Evolutionary conservation across 1,284 basidiomycete genomes (phyloP).

Genomic region (Cryptococcus hybrid): DNA sequence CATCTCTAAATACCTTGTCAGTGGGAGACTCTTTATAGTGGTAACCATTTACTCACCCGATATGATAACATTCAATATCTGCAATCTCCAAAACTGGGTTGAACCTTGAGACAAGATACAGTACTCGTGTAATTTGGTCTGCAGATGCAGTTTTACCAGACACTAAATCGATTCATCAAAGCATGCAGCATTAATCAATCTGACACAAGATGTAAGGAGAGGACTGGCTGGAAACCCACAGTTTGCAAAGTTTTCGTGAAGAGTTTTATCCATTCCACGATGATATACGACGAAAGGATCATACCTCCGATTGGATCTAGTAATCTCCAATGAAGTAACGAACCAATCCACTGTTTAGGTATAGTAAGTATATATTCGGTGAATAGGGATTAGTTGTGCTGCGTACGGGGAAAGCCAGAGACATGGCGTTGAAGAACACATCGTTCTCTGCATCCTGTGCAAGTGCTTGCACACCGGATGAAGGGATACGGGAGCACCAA

Average conservation of each 20-base stretch:
- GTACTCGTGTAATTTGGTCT: conserved; percentile 47
- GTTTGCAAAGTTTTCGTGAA: conserved; percentile 52
- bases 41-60: conserved; percentile 31
- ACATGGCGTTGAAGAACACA: conserved; percentile 57
- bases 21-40: not conserved
- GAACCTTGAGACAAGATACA: conserved; percentile 54
- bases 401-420: conserved; percentile 56
- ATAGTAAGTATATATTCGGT: too few species aligned
- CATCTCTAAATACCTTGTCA: conserved; percentile 31
- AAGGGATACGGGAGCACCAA: conserved; percentile 48
- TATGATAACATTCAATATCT: conserved; percentile 50
- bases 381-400: conserved; percentile 1
- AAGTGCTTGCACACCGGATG: conserved; percentile 48
- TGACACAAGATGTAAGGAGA: not conserved
- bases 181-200: not conserved
- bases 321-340: conserved; percentile 35
- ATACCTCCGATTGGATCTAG: conserved; percentile 55
- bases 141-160: conserved; percentile 37
- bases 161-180: conserved; percentile 16
- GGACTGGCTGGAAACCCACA: conserved; percentile 22
- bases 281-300: conserved; percentile 53
- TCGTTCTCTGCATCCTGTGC: conserved; percentile 58
- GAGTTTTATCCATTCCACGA: conserved; percentile 50
- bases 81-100: conserved; percentile 47
- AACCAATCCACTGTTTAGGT: conserved; percentile 38